A percentile compares a stretch with the other conserved stretches of the same genome.
Conservation (phyloP, 306 rosid species). For the Echinosophora koreensis region DNA sequence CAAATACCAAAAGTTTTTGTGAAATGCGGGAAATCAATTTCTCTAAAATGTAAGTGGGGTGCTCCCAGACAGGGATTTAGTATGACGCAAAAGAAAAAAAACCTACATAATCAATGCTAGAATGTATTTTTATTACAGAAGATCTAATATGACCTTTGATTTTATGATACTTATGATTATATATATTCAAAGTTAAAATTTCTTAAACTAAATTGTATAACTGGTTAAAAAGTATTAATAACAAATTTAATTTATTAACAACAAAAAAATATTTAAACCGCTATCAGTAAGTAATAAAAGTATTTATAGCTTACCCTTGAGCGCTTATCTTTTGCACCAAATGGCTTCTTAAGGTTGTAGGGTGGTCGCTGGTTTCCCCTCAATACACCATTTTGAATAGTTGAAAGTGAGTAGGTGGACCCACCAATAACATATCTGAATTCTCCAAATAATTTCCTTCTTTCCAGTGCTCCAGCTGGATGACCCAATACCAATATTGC, state of each 20-base stretch:
- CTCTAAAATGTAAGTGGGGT: background rate
- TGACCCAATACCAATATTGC: slow-evolving; percentile 79
- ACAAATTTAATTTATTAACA: slow-evolving; percentile 4
- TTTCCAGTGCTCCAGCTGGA: slow-evolving; percentile 82
- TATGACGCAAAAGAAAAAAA: background rate
- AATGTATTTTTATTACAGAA: background rate
- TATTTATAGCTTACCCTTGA: slow-evolving; percentile 55
- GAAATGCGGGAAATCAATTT: slow-evolving; percentile 12
- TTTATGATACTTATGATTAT: background rate
- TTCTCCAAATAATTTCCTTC: slow-evolving; percentile 80
- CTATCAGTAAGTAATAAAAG: background rate
- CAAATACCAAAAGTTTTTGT: background rate
- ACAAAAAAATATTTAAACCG: background rate
- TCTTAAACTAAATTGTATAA: background rate
- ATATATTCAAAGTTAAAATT: background rate
- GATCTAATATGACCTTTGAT: background rate
- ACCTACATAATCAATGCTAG: background rate
- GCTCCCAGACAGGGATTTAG: background rate
- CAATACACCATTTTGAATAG: slow-evolving; percentile 91
- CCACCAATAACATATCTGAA: slow-evolving; percentile 90
- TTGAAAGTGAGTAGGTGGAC: slow-evolving; percentile 82
- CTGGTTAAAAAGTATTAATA: background rate
- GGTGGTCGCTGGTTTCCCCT: slow-evolving; percentile 95
- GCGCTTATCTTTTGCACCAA: slow-evolving; percentile 83
- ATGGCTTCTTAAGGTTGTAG: slow-evolving; percentile 87